These are phyloP conservation scores for Solanum infundibuliforme DNA, from an alignment of 257 asterid species.

Conservation along the genomic window DNA sequence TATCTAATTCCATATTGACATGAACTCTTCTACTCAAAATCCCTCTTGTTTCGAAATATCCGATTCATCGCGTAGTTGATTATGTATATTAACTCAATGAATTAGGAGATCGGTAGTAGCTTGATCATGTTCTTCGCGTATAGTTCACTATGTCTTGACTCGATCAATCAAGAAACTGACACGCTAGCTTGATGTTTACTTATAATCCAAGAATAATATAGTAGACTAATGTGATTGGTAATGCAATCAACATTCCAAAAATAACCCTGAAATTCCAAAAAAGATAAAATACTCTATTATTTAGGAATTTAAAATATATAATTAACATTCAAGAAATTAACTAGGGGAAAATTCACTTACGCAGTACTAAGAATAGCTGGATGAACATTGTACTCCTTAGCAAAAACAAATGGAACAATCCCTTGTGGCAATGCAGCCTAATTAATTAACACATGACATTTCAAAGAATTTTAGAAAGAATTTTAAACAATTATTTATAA, in stretches of 20 bases:
- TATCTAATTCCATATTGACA: neutral
- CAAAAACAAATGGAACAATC: conserved; percentile 23
- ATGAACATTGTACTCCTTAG: conserved; percentile 20
- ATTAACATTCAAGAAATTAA: neutral
- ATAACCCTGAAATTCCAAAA: conserved; percentile 27
- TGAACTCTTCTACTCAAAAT: neutral
- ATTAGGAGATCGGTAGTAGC: neutral
- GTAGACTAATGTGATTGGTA: conserved; percentile 52
- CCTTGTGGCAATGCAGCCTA: conserved; percentile 28
- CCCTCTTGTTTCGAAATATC: neutral
- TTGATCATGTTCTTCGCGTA: neutral
- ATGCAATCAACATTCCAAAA: conserved; percentile 57
- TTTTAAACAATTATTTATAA: neutral
- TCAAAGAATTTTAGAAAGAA: neutral
- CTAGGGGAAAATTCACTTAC: neutral
- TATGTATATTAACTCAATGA: neutral
- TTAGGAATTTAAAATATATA: neutral
- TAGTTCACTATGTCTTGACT: neutral
- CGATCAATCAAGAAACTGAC: neutral
- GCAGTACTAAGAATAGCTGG: conserved; percentile 21
- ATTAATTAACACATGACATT: neutral
- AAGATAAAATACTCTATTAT: too few species aligned
- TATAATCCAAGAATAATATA: conserved; percentile 48
- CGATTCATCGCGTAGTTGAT: neutral
- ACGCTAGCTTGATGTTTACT: neutral